Base-by-base conservation (phyloP, 2,329 filamentous ascomycete species). In the Fusarium tanahbumbuense region DNA sequence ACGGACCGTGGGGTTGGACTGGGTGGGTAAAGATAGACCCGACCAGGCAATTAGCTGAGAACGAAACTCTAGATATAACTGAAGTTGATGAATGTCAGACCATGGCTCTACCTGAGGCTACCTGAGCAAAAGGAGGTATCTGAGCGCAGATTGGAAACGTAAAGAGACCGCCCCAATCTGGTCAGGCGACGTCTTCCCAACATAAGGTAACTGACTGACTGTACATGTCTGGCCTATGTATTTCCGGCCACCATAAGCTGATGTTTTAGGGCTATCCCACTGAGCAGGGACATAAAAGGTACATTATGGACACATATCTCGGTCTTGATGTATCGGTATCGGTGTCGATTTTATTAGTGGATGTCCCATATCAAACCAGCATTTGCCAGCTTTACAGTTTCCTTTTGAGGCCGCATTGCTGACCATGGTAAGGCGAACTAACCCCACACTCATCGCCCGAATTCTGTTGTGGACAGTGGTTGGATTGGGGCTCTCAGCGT, bases 391-490 rank as follows among this genome's bases (percentile, higher is more conserved):
- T 63, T 28, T 30, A 52, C 40, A 41, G 42, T 62, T 28, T 56
- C 49, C 53, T 49, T 66, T 61, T 68, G 55, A 74, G 64, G 60
- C 67, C 56, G 53, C 57, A 48, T 60, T 44, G 41, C 41, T 46
- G 47, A 63, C 56, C 58, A 71, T 47, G 54, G 50, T 68, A 75
- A 63, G 73, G 73, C 73, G 71, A 73, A 75, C 70, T 45, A 64
- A 61, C 64, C 58, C 71, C 70, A 68, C 66, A 57, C 42, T n/a
- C 55, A 70, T 73, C 69, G 67, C 53, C 57, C 37, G 64, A 68
- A 59, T 60, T 52, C 58, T 57, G 46, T 23, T 44, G 70, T 53
- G 55, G 61, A 65, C 48, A 61, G 50, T 58, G 65, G 30, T 15
- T 16, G 16, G 30, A 32, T 32, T 32, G 30, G 64, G 16, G 47